Evolutionary conservation across 2,329 filamentous ascomycete genomes (phyloP).

Genomic region (Nannizziopsis barbatae): DNA sequence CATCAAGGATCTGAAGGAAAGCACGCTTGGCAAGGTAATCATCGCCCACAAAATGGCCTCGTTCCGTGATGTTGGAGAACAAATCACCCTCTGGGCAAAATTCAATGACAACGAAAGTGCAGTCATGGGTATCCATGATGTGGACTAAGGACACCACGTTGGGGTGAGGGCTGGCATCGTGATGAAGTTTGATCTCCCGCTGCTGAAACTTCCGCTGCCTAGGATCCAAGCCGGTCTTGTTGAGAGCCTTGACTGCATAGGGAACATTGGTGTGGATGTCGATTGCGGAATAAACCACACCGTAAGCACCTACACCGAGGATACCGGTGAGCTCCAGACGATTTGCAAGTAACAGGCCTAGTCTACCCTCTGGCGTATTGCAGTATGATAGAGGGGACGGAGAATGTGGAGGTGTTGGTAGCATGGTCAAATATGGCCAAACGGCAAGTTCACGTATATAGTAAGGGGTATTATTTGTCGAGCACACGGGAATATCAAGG

Average conservation of each 20-base stretch:
- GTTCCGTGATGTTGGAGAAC: slow-evolving; percentile 94
- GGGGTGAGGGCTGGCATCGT: slow-evolving; percentile 73
- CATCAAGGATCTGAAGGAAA: slow-evolving; percentile 92
- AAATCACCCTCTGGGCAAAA: slow-evolving; percentile 95
- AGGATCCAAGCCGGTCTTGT: slow-evolving; percentile 82
- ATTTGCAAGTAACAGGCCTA: slow-evolving; percentile 73
- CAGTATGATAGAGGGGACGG: slow-evolving; percentile 38
- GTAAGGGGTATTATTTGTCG: not conserved
- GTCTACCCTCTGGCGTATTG: slow-evolving; percentile 64
- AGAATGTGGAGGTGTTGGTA: slow-evolving; percentile 38
- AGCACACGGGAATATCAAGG: not conserved
- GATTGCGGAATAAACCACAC: slow-evolving; percentile 83
- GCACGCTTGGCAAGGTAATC: slow-evolving; percentile 75
- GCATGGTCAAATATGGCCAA: slow-evolving; percentile 22
- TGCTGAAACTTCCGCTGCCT: slow-evolving; percentile 85
- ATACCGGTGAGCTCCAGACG: slow-evolving; percentile 74
- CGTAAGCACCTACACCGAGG: slow-evolving; percentile 88
- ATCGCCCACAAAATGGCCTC: slow-evolving; percentile 84
- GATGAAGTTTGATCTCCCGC: slow-evolving; percentile 84
- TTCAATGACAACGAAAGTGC: slow-evolving; percentile 91
- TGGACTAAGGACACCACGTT: slow-evolving; percentile 91
- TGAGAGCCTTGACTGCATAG: slow-evolving; percentile 94
- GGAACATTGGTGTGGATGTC: slow-evolving; percentile 68
- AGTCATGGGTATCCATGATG: slow-evolving; percentile 84
- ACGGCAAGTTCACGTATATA: not conserved